Base-by-base conservation (phyloP, 1,284 basidiomycete species). In the Kalmanozyma brasiliensis region DNA sequence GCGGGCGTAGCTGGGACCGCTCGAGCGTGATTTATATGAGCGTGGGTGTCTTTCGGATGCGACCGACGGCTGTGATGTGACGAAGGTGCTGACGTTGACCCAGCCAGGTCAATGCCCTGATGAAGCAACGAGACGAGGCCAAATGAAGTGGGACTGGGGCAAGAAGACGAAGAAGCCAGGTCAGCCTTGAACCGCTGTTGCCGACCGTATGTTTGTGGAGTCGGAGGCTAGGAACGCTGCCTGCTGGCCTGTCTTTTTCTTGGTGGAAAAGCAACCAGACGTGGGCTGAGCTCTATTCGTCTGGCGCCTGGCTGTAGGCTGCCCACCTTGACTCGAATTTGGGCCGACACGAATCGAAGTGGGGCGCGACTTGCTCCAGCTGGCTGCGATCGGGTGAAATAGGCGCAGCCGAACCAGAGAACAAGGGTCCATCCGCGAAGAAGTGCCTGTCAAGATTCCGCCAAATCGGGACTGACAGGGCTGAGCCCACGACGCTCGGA, bases 271-370 rank as follows among this genome's bases (percentile, higher is more conserved):
- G 29, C 20, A 20, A 40, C 23, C 47, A 19, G 32, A 32, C 48
- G 60, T 63, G 60, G 60, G 52, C 52, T 33, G 19, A 55, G 37
- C 32, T 36, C 34, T 40, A 48, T 38, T 56, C 38, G 26, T 20
- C 46, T 29, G 29, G 52, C 36, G 47, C 41, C 13, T 29, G 41
- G 38, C 40, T 33, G 44, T 32, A 26, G 16, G 13, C 0, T 42
- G 59, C 42, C 59, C 60, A 55, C 59, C 22, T 49, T 56, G 51
- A 46, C 45, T 22, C 38, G 20, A 1, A 33, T 36, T n/a, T 44
- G 17, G 22, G 20, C n/a, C 16, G 35, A 24, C 11, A 29, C 14
- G 24, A 30, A 42, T 52, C 44, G 49, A 36, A 36, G 34, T 47
- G 49, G 14, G 26, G 19, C 14, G 17, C 19, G 41, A 30, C 14